Evolutionary conservation across 2,329 filamentous ascomycete genomes (phyloP), one percentile per base, ranked within the genome.

Genomic region (Colletotrichum cuscutae): DNA sequence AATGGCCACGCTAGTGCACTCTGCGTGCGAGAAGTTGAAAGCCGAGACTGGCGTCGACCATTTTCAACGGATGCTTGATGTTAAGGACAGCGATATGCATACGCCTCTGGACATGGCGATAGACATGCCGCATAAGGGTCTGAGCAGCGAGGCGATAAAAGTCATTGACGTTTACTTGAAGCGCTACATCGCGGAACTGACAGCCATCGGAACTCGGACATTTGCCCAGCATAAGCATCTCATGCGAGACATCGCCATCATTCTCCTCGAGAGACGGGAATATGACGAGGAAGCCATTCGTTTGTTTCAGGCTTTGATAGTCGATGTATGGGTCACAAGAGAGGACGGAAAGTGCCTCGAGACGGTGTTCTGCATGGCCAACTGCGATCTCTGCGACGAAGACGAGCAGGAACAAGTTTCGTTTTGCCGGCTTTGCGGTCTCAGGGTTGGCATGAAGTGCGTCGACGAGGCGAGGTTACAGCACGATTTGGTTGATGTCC

Each of bases 21-120:
- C 56, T 28, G 62, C 65, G 12, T 76, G 74, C 24, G 73, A 77
- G 15, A 54, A 57, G 42, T 35, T 76, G 11, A 22, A 26, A 11
- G 49, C n/a, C 2, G 60, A 75, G 24, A 76, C 76, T 5, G 77
- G 76, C 4, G 32, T 54, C 11, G 75, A 78, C 37, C 13, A 73
- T n/a, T 76, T 77, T 30, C 52, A 67, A 11, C 59, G 52, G 5
- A 68, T 78, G 42, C 66, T 77, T 35, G 24, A 26, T 5, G 56
- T 68, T 8, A 49, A 59, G 9, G 66, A 62, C 22, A 19, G 68
- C 4, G 49, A 30, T 3, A 64, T 72, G 1, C 32, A 65, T 3
- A 68, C 75, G 8, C 69, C 73, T 1, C 5, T 76, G 12, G 77
- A 78, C 22, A 58, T 53, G 8, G 72, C 73, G 5, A 24, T 70